A percentile compares a stretch with the other conserved stretches of the same genome.
Conservation (phyloP, 495 filamentous ascomycete genomes). For the Penicillium egyptiacum region DNA sequence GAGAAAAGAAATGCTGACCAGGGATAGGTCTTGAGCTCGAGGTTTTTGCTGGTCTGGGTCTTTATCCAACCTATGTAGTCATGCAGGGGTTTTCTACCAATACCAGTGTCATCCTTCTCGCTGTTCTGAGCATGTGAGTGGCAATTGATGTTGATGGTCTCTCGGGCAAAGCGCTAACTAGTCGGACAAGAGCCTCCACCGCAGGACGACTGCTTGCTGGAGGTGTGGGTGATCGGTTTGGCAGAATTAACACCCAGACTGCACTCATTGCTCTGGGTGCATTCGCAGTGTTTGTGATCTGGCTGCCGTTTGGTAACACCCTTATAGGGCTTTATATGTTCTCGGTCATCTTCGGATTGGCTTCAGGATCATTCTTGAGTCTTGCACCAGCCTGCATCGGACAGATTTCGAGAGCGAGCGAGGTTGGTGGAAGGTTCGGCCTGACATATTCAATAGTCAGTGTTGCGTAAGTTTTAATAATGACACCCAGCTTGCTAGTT, state of each 20-base stretch:
- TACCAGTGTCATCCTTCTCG: slow-evolving; percentile 36
- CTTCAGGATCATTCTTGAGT: slow-evolving; percentile 60
- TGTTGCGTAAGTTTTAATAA: slow-evolving; percentile 44
- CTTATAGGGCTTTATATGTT: slow-evolving; percentile 52
- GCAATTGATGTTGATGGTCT: not conserved
- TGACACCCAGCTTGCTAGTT: not conserved
- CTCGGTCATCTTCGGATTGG: slow-evolving; percentile 61
- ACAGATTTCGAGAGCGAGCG: slow-evolving; percentile 59
- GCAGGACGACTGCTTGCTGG: slow-evolving; percentile 71
- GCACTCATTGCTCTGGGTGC: slow-evolving; percentile 43
- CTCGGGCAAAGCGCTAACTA: not conserved
- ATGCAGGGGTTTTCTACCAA: slow-evolving; percentile 38
- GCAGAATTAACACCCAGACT: slow-evolving; percentile 62
- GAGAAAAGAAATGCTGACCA: slow-evolving; percentile 26
- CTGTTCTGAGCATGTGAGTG: slow-evolving; percentile 36
- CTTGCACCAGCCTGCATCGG: slow-evolving; percentile 64
- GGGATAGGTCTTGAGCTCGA: slow-evolving; percentile 46
- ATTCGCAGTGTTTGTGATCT: slow-evolving; percentile 54
- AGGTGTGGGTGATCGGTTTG: slow-evolving; percentile 65
- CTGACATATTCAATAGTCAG: slow-evolving; percentile 66
- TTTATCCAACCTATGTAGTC: slow-evolving; percentile 52
- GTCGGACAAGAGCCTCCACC: slow-evolving; percentile 27
- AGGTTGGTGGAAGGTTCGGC: slow-evolving; percentile 67
- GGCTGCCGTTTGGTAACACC: slow-evolving; percentile 57
- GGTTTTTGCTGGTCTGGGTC: slow-evolving; percentile 51